Evolutionary conservation across 2,329 filamentous ascomycete species (phyloP).

Genomic region (Aspergillus sp.): DNA sequence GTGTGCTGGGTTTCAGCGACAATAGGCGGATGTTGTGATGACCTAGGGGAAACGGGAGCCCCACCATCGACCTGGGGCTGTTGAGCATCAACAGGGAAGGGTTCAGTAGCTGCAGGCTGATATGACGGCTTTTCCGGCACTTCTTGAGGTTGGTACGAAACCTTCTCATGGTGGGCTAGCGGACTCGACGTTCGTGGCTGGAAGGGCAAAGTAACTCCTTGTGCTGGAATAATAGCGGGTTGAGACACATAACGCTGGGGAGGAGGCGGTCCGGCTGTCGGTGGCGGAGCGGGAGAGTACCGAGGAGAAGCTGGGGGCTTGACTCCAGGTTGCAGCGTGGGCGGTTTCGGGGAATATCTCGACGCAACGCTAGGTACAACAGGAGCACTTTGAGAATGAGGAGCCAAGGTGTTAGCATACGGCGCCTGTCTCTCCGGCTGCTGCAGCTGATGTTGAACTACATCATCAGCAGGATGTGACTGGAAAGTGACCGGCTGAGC

Average conservation of each 20-base stretch:
- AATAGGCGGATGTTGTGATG: slow-evolving; percentile 4
- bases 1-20: slow-evolving; percentile 25
- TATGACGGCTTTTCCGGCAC: slow-evolving; percentile 26
- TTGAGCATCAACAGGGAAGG: slow-evolving; percentile 24
- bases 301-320: slow-evolving; percentile 45
- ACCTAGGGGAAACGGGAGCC: not conserved
- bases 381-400: slow-evolving; percentile 33
- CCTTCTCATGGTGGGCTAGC: slow-evolving; percentile 57
- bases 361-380: slow-evolving; percentile 37
- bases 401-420: slow-evolving; percentile 35
- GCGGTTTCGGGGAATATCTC: slow-evolving; percentile 50
- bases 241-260: slow-evolving; percentile 48
- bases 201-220: slow-evolving; percentile 53
- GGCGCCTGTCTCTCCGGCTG: slow-evolving; percentile 39
- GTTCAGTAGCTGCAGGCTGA: slow-evolving; percentile 29
- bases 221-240: slow-evolving; percentile 34
- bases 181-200: slow-evolving; percentile 69
- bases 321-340: slow-evolving; percentile 33
- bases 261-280: slow-evolving; percentile 30
- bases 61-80: slow-evolving; percentile 24
- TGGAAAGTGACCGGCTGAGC: slow-evolving; percentile 24
- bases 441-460: slow-evolving; percentile 32
- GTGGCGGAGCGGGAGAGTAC: slow-evolving; percentile 53
- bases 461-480: slow-evolving; percentile 25
- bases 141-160: slow-evolving; percentile 37